These are phyloP conservation scores for Vickermania spadyakhi DNA, from an alignment of 208 protist genomes.

Conservation along the genomic window DNA sequence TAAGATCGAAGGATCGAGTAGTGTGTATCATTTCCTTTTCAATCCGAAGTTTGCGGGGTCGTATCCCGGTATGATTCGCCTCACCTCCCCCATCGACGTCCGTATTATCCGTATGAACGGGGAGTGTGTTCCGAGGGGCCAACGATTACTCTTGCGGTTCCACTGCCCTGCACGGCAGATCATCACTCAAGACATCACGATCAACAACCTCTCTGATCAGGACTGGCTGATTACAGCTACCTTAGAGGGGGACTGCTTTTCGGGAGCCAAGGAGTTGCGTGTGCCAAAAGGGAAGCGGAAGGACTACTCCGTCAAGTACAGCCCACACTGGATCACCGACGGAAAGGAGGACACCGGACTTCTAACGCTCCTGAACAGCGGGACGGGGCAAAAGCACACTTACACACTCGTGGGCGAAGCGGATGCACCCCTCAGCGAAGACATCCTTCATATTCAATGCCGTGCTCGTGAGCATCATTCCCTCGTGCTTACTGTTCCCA, in stretches of 20 bases:
- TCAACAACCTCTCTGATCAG: conserved; percentile 64
- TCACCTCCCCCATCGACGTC: conserved; percentile 82
- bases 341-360: conserved; percentile 40
- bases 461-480: conserved; percentile 49
- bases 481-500: conserved; percentile 61
- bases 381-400: conserved; percentile 75
- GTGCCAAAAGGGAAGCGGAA: conserved; percentile 54
- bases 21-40: conserved; percentile 58
- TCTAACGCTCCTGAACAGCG: conserved; percentile 78
- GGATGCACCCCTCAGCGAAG: conserved; percentile 86
- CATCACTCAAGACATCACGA: conserved; percentile 86
- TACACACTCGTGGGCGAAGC: conserved; percentile 81
- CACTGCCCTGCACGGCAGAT: conserved; percentile 71
- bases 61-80: conserved; percentile 71
- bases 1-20: conserved; percentile 4
- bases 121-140: conserved; percentile 63
- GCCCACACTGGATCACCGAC: conserved; percentile 60
- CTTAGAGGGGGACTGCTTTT: conserved; percentile 74
- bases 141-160: conserved; percentile 79
- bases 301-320: conserved; percentile 85
- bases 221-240: conserved; percentile 84
- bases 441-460: conserved; percentile 69
- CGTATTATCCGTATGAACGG: conserved; percentile 75
- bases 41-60: conserved; percentile 69
- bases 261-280: conserved; percentile 66